A percentile compares a stretch with the other conserved stretches of the same genome.
Evolutionary conservation across 192 early-diverging fungal genomes (phyloP).

Genomic region (Linnemannia elongata): DNA sequence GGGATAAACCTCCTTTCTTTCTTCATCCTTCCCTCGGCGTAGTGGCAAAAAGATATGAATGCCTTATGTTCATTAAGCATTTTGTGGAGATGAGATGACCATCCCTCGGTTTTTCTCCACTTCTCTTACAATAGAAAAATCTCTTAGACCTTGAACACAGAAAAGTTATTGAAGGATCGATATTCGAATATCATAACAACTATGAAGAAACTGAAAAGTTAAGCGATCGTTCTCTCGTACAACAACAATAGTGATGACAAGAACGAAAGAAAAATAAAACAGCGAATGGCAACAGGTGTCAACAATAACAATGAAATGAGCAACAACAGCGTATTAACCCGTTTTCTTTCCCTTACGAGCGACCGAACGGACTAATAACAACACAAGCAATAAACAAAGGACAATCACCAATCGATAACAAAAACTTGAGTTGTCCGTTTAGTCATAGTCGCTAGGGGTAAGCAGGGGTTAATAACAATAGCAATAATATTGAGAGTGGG

Average conservation of each 20-base stretch:
- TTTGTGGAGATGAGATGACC: background rate
- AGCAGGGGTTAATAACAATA: no score
- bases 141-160: no score
- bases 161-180: no score
- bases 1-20: background rate
- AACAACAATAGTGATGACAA: background rate
- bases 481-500: no score
- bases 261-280: background rate
- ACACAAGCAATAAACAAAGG: no score
- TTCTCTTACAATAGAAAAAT: background rate
- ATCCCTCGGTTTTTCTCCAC: background rate
- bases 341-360: background rate
- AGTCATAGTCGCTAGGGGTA: no score
- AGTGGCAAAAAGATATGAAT: background rate
- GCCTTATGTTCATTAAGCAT: conserved; percentile 8
- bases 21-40: background rate
- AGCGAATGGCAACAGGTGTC: background rate
- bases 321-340: background rate
- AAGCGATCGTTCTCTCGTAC: background rate
- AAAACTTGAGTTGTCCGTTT: no score
- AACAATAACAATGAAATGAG: background rate
- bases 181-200: no score
- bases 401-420: no score
- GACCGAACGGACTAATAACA: no score
- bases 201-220: no score